Base-by-base conservation (phyloP, 345 rosid genomes). In the Citropsis articulata region DNA sequence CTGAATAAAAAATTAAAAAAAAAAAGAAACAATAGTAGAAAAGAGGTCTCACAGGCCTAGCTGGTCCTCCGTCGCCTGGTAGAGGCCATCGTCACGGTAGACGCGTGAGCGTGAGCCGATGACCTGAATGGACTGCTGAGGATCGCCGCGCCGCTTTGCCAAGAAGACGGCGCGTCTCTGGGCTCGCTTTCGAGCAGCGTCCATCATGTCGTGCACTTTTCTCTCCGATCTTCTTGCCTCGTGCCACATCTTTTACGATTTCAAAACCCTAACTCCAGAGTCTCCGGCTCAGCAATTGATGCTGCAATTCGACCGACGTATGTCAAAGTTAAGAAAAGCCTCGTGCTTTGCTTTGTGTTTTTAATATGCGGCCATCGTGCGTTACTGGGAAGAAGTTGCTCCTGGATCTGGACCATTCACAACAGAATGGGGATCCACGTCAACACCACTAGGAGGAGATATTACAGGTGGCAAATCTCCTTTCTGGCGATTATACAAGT, bases 171-270 rank as follows among this genome's bases (percentile, higher is more conserved):
- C 99, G 71, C 98, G 86, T 33, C 99, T 75, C 80, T 94, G 98
- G 4, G 98, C 99, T 81, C 99, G 81, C 87, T 94, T 97, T 67
- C 99, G 94, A 82, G 98, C 98, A 0, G 97, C 98, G 90, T 94
- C 98, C 99, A 96, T 96, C 93, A 94, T 85, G 86, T 94, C 98
- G 84, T 96, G 99, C 13, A 96, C 99, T 68, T 94, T 94, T 91
- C 82, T 88, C 90, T 96, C 99, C 86, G 99, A 94, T 86, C 97
- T 87, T 82, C 99, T 88, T 79, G 98, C 98, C 83, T 94, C 99
- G 86, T 96, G 98, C 99, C 99, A 96, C 98, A 96, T 94, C 91
- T 78, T 85, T 19, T 25, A 30, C 31, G 56, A 31, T 61, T 67
- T 48, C 50, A 33, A 35, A 81, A 77, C 72, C 76, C 81, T 73